Evolutionary conservation across 164 flowering plant species (phyloP), one percentile per base, ranked within the genome.

Genomic region (Kalanchoe fedtschenkoi): DNA sequence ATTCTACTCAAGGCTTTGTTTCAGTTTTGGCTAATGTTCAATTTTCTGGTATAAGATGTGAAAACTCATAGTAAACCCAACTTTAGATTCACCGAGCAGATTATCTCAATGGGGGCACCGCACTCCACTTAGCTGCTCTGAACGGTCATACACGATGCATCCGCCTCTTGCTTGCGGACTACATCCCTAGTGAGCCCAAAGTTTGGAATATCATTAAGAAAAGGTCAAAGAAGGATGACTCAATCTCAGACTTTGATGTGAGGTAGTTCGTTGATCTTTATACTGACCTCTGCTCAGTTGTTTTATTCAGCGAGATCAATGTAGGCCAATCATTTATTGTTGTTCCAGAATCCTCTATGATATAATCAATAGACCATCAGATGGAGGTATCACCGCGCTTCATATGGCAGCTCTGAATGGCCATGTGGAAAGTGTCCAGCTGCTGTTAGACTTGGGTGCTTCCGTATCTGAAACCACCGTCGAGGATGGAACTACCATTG

Each of bases 391-490:
- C 60, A 92, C 98, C 66, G 93, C 98, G 17, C 83, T 92, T 42
- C 96, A 92, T 76, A 89, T 92, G 98, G 96, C 96, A 28, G 90
- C 96, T 43, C 73, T 92, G 62, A 89, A 92, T 70, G 96, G 98
- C 56, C 96, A 92, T 77, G 80, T 73, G 19, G 98, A 88, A 35
- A 80, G 75, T 13, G 73, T 87, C 37, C 89, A 83, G 28, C 76
- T 92, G 56, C 86, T 92, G 51, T 66, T 89, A 72, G 95, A 92
- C 64, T 71, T 92, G 10, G 96, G 96, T 55, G 98, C 95, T 62
- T 80, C 82, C 63, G 78, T 88, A 58, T 72, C 79, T 69, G 74
- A 73, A 63, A 77, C 78, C 32, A 89, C 98, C 6, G 75, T 84
- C 57, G 88, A 88, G 69, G 98, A 92, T 76, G 96, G 98, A 62